phyloP scores from a whole-genome alignment of 2,329 filamentous ascomycete genomes.

The Raffaelea arxii region DNA sequence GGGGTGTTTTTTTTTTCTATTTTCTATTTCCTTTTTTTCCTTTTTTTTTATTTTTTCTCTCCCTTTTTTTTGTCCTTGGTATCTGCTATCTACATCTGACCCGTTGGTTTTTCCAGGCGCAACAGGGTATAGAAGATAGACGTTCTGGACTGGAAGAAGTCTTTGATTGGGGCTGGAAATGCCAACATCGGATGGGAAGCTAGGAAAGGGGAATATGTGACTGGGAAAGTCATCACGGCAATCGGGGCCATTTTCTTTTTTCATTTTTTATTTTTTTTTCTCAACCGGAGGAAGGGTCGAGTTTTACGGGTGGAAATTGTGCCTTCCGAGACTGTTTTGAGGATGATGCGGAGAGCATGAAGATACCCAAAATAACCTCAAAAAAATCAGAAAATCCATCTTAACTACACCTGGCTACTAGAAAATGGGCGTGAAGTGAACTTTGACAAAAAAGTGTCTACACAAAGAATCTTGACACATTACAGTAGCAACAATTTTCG shows the following conservation, averaged over 20 bases:
- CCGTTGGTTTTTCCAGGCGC: neutral
- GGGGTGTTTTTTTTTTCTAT: neutral
- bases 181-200: neutral
- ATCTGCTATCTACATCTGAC: neutral
- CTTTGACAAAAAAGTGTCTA: too few relatives aligned
- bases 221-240: too few relatives aligned
- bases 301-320: too few relatives aligned
- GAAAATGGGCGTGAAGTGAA: too few relatives aligned
- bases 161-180: conserved; percentile 1
- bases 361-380: conserved; percentile 1
- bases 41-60: neutral
- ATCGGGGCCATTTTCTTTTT: too few relatives aligned
- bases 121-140: conserved; percentile 9
- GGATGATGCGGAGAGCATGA: too few relatives aligned
- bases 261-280: neutral
- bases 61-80: neutral
- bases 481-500: too few relatives aligned
- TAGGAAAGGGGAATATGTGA: neutral
- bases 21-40: neutral
- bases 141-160: neutral
- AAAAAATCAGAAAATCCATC: conserved; percentile 2
- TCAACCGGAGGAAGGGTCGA: neutral
- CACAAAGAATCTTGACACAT: too few relatives aligned
- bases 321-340: too few relatives aligned
- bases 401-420: too few relatives aligned